A percentile compares a stretch with the other conserved stretches of the same genome.
phyloP scores from a whole-genome alignment of 2,329 filamentous ascomycete genomes.

The Pseudofabraea citricarpa region DNA sequence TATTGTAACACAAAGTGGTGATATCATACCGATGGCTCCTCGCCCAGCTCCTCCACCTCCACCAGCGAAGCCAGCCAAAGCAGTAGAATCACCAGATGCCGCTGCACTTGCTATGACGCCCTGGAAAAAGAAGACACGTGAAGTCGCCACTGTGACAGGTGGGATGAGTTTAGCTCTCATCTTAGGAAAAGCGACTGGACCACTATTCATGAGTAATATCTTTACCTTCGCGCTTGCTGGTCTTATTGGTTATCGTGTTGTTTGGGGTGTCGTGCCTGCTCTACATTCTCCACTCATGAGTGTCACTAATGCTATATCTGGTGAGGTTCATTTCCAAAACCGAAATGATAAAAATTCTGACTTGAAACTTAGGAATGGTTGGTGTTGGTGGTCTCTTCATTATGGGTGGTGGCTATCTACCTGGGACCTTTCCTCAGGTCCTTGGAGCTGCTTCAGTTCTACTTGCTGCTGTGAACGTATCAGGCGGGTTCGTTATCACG shows the following conservation, averaged over 20 bases:
- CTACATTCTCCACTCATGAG: constrained; percentile 89
- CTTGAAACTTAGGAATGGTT: constrained; percentile 60
- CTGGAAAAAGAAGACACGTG: constrained; percentile 73
- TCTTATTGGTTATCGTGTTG: constrained; percentile 80
- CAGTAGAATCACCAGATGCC: constrained; percentile 45
- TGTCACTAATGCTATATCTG: constrained; percentile 88
- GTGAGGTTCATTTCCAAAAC: constrained; percentile 29
- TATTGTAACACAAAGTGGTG: constrained; percentile 75
- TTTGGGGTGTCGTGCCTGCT: constrained; percentile 81
- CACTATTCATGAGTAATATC: constrained; percentile 81
- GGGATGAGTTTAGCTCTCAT: constrained; percentile 73
- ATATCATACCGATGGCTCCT: constrained; percentile 71
- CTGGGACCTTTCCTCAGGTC: constrained; percentile 71
- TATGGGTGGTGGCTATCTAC: constrained; percentile 75
- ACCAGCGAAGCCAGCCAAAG: constrained; percentile 43
- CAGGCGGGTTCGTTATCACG: constrained; percentile 85
- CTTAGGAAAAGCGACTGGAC: constrained; percentile 75
- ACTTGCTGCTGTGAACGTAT: constrained; percentile 82
- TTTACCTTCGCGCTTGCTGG: constrained; percentile 83
- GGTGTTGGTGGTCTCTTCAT: constrained; percentile 85
- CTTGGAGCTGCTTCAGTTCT: constrained; percentile 78
- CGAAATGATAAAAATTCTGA: constrained; percentile 5
- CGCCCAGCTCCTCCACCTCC: constrained; percentile 56
- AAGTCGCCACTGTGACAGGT: constrained; percentile 69
- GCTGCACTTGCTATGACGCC: constrained; percentile 68